Base-by-base conservation (phyloP, 495 filamentous ascomycete species). In the Penicillium bovifimosum region DNA sequence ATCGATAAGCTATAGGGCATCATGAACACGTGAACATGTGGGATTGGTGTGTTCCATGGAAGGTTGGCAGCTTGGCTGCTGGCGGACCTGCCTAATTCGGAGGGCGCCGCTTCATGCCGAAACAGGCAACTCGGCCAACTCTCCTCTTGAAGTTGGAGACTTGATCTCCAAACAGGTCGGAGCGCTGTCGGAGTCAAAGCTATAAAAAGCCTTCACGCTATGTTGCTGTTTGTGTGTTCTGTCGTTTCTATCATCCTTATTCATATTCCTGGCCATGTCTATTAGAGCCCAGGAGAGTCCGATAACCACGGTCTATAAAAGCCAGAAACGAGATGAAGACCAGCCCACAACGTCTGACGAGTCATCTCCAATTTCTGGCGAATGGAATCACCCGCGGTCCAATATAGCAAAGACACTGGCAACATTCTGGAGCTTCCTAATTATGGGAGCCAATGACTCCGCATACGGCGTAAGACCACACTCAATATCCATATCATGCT, bases 391-490 rank as follows among this genome's bases (percentile, higher is more conserved):
- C 26, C 79, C 86, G 3, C 63, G 73, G 18, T 72, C 71, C 17
- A 91, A 90, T 67, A 72, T 84, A 14, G 81, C 66, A 50, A 79
- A 87, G 14, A 74, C 81, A 9, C 59, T 81, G 18, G 69, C 84
- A 3, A 81, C 83, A 33, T 82, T 86, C 58, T 86, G 80, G 74
- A 72, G 70, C 38, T 91, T 95, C 60, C 68, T 88, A 8, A 76
- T 87, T 8, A 82, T 91, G 80, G 89, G 89, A 11, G 76, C 80
- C 62, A 91, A 87, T 63, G 89, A 95, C 70, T 84, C 82, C 27
- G 84, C 85, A 4, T 85, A 85, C 55, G 88, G 88, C n/a, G 86
- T 87, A 70, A 72, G 82, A 55, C 17, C 33, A 14, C 6, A 3
- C 6, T 20, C 13, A 11, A 40, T 16, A 5, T n/a, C n/a, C 18